Evolutionary conservation across 2,329 filamentous ascomycete species (phyloP), one percentile per base, ranked within the genome.

Genomic region (Diaporthe vexans): DNA sequence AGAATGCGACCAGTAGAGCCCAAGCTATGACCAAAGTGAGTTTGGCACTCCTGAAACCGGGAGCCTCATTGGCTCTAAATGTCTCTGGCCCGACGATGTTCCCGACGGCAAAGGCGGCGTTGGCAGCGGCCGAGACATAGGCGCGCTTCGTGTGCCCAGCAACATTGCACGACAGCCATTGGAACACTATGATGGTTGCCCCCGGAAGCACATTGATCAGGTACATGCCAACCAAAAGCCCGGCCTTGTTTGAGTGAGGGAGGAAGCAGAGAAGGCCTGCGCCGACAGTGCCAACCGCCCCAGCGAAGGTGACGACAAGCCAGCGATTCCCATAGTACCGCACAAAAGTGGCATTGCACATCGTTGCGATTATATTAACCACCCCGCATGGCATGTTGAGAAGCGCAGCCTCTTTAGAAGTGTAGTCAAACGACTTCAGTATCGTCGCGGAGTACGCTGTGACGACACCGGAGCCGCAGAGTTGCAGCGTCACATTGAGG

Each of bases 381-480:
- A 37, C 46, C 5, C 63, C 63, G 15, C 63, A 67, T 4, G 78
- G 78, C 76, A 78, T 78, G 72, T 77, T 76, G 51, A 78, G 76
- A 71, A 79, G 75, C 72, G 79, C 70, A 65, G 72, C 61, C 72
- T 72, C 54, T 26, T 59, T 58, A 11, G 70, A 52, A 2, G 70
- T 65, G 8, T 59, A 72, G n/a, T 24, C 70, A 15, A 72, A 72
- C 37, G 54, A 61, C 57, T 72, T 72, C 10, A 59, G 21, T 33
- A 72, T 72, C 11, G 58, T 72, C 10, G 54, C 58, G 19, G 54
- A 61, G 26, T 35, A 72, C n/a, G 70, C 70, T 10, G 70, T 61
- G 19, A 61, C 76, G 43, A 77, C 77, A 24, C 78, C 78, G 40
- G 78, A 79, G n/a, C 77, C 77, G 17, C 76, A 37, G 21, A 74